phyloP scores from a whole-genome alignment of 371 early-diverging fungal genomes.

The Syncephalastrum contaminatum region DNA sequence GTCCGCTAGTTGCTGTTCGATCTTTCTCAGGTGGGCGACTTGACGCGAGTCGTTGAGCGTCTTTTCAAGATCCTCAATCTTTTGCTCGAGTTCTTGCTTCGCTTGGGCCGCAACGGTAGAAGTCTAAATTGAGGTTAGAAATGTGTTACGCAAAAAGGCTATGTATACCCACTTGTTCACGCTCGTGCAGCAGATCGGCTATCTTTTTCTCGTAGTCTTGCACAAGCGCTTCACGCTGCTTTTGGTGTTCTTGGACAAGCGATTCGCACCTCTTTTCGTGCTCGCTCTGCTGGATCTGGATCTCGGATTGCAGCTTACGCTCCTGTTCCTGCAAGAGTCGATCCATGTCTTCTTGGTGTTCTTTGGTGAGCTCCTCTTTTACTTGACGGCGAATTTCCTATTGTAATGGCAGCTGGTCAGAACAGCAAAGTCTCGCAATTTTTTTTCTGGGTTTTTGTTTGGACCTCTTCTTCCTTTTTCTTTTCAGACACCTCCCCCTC shows the following conservation, averaged over 20 bases:
- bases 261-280: conserved; percentile 2
- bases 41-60: conserved; percentile 20
- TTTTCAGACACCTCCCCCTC: conserved; percentile 1
- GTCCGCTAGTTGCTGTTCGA: conserved; percentile 28
- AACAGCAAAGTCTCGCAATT: conserved; percentile 1
- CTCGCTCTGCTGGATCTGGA: conserved; percentile 2
- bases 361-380: conserved; percentile 4
- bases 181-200: conserved; percentile 3
- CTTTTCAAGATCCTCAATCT: conserved; percentile 12
- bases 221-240: conserved; percentile 9
- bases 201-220: conserved; percentile 11
- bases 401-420: neutral
- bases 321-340: conserved; percentile 11
- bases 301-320: conserved; percentile 7
- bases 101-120: neutral
- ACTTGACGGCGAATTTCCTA: conserved; percentile 15
- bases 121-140: no score
- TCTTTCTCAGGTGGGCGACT: conserved; percentile 26
- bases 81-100: conserved; percentile 12
- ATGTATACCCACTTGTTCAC: no score
- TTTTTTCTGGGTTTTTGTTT: neutral
- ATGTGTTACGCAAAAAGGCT: no score
- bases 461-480: neutral
- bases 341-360: conserved; percentile 11
- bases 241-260: conserved; percentile 2